Evolutionary conservation across 768 basidiomycete genomes (phyloP), one percentile per base, ranked within the genome.

Genomic region (Galerina marginata): DNA sequence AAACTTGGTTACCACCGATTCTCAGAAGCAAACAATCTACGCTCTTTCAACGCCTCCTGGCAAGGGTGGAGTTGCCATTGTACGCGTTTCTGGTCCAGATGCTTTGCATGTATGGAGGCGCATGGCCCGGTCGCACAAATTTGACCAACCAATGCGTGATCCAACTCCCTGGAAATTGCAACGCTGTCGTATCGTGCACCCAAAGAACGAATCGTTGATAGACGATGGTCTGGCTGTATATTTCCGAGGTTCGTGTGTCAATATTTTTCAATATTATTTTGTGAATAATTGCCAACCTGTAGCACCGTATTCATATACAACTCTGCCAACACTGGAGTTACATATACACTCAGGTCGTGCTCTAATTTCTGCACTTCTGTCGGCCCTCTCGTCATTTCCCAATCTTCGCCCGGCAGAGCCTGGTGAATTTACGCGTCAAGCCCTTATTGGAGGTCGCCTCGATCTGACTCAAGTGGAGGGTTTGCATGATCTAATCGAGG

Each of bases 401-500:
- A 83, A 77, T 57, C 86, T 87, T 52, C 86, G 95, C 3, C 89
- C 89, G 6, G 95, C 95, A 1, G 88, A 90, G 67, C 85, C 89
- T 2, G 95, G 95, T 29, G 95, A 96, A 74, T 96, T 96, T 68
- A 95, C 95, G 12, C 83, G 89, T 26, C 87, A 91, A 45, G 93
- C 94, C 0, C 92, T 93, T 63, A 77, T 88, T 26, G 88, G 85
- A 16, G 95, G 95, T 0, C 82, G 92, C 44, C 77, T 96, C 54
- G 94, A 95, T 68, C 74, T 96, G 56, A 94, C 93, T 0, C 90
- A 96, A 74, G 93, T 93, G 0, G 95, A 96, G 69, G 95, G 93
- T 5, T 71, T 96, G 56, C 86, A 88, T 59, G 95, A 96, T 69
- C 81, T 96, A 36, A 89, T 96, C 44, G 88, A 95, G 54, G 93